phyloP scores from a whole-genome alignment of 768 basidiomycete species.

The Antrodiella citrinella region DNA sequence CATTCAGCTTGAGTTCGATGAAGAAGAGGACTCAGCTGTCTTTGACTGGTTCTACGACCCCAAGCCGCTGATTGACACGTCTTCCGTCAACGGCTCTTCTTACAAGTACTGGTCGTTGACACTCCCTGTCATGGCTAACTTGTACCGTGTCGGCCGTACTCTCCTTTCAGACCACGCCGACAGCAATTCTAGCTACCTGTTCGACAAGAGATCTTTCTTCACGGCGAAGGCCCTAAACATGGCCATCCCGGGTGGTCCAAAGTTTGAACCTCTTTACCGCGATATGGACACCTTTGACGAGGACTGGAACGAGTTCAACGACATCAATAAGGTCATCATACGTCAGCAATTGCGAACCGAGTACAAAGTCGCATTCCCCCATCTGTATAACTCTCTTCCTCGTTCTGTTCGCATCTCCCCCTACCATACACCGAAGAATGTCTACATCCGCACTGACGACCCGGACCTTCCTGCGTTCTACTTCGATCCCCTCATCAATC shows the following conservation, averaged over 20 bases:
- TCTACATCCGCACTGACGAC: slow-evolving; percentile 98
- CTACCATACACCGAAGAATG: slow-evolving; percentile 93
- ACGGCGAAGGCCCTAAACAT: slow-evolving; percentile 96
- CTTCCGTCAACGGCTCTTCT: slow-evolving; percentile 85
- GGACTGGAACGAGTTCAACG: slow-evolving; percentile 99
- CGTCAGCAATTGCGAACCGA: slow-evolving; percentile 98
- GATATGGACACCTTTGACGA: slow-evolving; percentile 98
- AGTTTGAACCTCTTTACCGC: slow-evolving; percentile 94
- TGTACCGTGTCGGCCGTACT: slow-evolving; percentile 92
- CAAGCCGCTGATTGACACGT: slow-evolving; percentile 85
- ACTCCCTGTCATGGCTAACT: slow-evolving; percentile 92
- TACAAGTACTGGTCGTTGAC: slow-evolving; percentile 92
- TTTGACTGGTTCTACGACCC: slow-evolving; percentile 99
- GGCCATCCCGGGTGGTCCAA: slow-evolving; percentile 96
- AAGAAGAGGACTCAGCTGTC: slow-evolving; percentile 86
- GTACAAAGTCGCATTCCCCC: slow-evolving; percentile 98
- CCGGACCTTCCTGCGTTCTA: slow-evolving; percentile 99
- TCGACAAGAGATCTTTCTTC: slow-evolving; percentile 97
- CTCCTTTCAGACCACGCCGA: slow-evolving; percentile 91
- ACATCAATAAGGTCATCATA: slow-evolving; percentile 99
- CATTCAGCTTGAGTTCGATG: slow-evolving; percentile 92
- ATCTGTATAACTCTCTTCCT: slow-evolving; percentile 96
- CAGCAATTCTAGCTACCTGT: slow-evolving; percentile 84
- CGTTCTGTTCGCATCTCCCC: slow-evolving; percentile 88
- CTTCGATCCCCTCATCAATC: slow-evolving; percentile 98